A percentile compares a stretch with the other conserved stretches of the same genome.
Evolutionary conservation across 345 rosid genomes (phyloP).

Genomic region (Salix caprea): DNA sequence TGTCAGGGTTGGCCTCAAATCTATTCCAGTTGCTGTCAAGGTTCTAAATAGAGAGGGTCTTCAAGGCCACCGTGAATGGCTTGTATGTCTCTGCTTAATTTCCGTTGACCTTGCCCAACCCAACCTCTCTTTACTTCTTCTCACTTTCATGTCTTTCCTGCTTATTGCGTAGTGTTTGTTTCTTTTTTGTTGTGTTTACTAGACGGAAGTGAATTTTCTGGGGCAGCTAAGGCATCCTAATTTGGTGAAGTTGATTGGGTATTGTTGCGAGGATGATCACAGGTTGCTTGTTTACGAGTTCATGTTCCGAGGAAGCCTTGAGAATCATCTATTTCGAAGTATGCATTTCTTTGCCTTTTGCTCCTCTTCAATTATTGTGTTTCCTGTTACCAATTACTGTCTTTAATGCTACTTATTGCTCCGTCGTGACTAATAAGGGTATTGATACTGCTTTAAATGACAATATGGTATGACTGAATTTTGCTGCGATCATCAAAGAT

Average conservation of each 20-base stretch:
- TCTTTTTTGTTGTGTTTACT: constrained; percentile 5
- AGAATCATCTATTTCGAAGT: constrained; percentile 95
- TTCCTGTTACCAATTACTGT: background rate
- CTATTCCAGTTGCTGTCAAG: constrained; percentile 94
- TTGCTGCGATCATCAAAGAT: background rate
- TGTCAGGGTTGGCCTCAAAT: constrained; percentile 87
- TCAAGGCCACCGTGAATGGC: constrained; percentile 99
- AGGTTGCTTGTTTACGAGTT: constrained; percentile 87
- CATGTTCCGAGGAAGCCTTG: constrained; percentile 95
- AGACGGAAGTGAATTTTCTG: constrained; percentile 60
- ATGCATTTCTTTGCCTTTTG: constrained; percentile 18
- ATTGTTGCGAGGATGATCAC: constrained; percentile 93
- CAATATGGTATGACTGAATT: background rate
- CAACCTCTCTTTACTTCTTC: background rate
- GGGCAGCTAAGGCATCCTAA: constrained; percentile 98
- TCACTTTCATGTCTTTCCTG: background rate
- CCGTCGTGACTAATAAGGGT: background rate
- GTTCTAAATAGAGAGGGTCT: constrained; percentile 95
- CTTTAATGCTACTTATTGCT: background rate
- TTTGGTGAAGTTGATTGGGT: constrained; percentile 89
- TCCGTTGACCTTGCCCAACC: background rate
- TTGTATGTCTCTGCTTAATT: constrained; percentile 34
- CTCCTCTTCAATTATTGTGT: background rate
- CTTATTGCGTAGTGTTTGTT: background rate
- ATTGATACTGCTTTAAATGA: background rate